Base-by-base conservation (phyloP, 2,329 filamentous ascomycete species). In the Cryphonectria parasitica region DNA sequence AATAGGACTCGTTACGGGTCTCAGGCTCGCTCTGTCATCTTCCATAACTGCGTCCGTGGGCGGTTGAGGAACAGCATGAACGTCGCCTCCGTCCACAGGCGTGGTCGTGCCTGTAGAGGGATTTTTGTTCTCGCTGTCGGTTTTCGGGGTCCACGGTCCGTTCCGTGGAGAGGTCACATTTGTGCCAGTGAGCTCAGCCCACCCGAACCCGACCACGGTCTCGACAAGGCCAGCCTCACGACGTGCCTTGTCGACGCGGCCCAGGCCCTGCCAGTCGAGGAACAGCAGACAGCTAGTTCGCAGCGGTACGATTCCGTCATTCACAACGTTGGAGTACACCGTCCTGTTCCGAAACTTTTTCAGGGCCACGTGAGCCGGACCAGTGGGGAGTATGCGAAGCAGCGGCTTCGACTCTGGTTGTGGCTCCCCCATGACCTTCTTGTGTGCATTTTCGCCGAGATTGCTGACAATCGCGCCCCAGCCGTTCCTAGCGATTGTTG, bases 241-340 rank as follows among this genome's bases (percentile, higher is more conserved):
- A 31, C 95, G 89, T 15, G 96, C 95, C 80, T 99, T 99, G 75
- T 98, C 94, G 1, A 99, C 96, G 54, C 94, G 91, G 6, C 92
- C 95, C 3, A 99, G 84, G 0, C 96, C 96, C 80, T 95, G 92
- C 96, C 96, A 99, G 78, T 99, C 96, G 1, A 99, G 84, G 77
- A 99, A 99, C 7, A 99, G 82, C n/a, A 99, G 84, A 79, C 95
- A 99, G 73, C 95, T 98, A 5, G 96, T 99, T 31, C 96, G 90
- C 45, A 99, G 83, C 2, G 96, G 96, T 5, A 99, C 96, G 75
- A 99, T 98, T 3, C 95, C 95, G 80, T 98, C 95, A 77, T 98
- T 98, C 75, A 98, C 95, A 17, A 98, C 95, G 77, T 98, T 98
- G 1, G 95, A 97, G 79, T 98, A 98, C 1, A 98, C 86, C 0